Conservation (phyloP, 202 grass and related monocot genomes). For the Saccharum hybrid region DNA sequence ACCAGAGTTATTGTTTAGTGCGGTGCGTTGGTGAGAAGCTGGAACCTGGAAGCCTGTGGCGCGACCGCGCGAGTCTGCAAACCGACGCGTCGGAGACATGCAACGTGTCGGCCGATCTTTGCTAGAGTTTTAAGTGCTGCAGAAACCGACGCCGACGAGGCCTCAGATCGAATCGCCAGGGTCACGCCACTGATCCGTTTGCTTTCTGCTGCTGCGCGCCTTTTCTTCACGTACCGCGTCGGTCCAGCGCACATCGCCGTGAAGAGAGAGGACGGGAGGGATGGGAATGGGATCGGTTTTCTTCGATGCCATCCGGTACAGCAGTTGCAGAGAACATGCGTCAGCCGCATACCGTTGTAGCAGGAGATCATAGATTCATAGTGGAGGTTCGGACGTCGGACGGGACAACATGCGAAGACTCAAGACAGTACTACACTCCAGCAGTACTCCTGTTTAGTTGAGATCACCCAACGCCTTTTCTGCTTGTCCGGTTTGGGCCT, state of each 20-base stretch:
- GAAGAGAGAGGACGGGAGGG: too few relatives aligned
- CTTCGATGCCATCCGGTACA: neutral
- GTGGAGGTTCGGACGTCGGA: neutral
- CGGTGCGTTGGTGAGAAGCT: neutral
- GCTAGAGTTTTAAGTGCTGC: neutral
- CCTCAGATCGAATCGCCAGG: neutral
- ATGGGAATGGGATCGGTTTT: neutral
- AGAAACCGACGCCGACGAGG: neutral
- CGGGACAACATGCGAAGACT: too few relatives aligned
- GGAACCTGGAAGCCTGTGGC: constrained; percentile 4
- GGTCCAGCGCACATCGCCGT: neutral
- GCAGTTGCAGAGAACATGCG: neutral
- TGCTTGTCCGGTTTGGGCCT: neutral
- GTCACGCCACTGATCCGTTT: neutral
- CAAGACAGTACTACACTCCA: too few relatives aligned
- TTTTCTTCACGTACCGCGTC: neutral
- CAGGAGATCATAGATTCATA: neutral
- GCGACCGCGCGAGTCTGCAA: neutral
- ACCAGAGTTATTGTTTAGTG: neutral
- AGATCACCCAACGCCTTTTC: too few relatives aligned
- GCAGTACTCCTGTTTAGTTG: too few relatives aligned
- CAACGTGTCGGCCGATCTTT: neutral
- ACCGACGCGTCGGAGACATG: constrained; percentile 1
- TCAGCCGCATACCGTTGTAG: neutral
- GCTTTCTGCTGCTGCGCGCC: neutral